phyloP scores from a whole-genome alignment of 768 basidiomycete genomes.

The Mycena venus region DNA sequence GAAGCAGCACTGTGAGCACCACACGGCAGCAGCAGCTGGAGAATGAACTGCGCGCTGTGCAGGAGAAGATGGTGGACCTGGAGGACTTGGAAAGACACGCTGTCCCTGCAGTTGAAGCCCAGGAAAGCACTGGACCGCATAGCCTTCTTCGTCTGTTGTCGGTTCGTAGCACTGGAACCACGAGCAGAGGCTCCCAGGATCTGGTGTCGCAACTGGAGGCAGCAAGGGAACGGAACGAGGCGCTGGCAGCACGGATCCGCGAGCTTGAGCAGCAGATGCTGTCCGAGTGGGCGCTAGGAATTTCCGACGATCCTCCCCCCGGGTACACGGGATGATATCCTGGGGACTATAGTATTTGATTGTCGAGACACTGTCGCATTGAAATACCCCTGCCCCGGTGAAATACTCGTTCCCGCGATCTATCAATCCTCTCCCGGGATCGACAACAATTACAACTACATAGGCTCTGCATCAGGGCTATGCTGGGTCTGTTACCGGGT shows the following conservation, averaged over 20 bases:
- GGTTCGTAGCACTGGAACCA: neutral
- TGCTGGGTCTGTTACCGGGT: too few species aligned
- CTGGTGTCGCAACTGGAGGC: neutral
- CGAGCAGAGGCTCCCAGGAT: neutral
- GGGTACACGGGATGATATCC: neutral
- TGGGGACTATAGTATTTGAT: too few species aligned
- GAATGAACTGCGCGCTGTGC: neutral
- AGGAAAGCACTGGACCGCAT: neutral
- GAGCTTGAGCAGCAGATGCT: neutral
- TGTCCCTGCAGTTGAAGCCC: neutral
- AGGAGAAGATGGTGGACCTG: neutral
- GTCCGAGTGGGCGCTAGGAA: neutral
- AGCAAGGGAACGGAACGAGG: neutral
- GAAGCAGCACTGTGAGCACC: neutral
- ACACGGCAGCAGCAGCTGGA: neutral
- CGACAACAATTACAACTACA: too few species aligned
- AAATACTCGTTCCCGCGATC: too few species aligned
- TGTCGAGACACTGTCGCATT: too few species aligned
- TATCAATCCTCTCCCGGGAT: too few species aligned
- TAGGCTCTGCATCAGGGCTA: too few species aligned
- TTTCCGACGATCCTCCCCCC: constrained; percentile 8
- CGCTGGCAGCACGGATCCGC: neutral
- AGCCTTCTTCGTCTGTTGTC: neutral
- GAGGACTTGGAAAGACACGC: neutral
- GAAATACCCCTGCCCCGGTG: too few species aligned